A percentile compares a stretch with the other conserved stretches of the same genome.
Evolutionary conservation across 2,329 filamentous ascomycete species (phyloP).

Genomic region (Clonostachys solani): DNA sequence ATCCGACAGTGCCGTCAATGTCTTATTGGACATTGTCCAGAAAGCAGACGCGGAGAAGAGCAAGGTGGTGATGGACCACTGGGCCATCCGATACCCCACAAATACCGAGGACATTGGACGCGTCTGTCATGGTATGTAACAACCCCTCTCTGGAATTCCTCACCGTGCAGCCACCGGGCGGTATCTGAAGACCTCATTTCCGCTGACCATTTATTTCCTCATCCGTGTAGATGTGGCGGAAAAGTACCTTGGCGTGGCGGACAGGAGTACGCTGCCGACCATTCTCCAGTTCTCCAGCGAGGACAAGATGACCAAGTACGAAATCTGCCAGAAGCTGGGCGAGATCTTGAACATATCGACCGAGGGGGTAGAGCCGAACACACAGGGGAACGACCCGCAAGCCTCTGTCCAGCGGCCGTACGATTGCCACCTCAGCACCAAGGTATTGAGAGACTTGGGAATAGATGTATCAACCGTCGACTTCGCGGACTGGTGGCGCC

Average conservation of each 20-base stretch:
- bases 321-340: constrained; percentile 75
- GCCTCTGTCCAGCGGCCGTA: constrained; percentile 75
- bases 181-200: not conserved
- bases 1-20: constrained; percentile 78
- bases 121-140: constrained; percentile 60
- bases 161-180: not conserved
- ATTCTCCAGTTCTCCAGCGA: constrained; percentile 85
- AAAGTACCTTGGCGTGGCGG: constrained; percentile 55
- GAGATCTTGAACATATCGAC: constrained; percentile 74
- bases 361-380: constrained; percentile 63
- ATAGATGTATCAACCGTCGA: constrained; percentile 72
- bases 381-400: constrained; percentile 67
- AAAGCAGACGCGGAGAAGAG: constrained; percentile 62
- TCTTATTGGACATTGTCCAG: constrained; percentile 72
- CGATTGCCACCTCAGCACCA: constrained; percentile 82
- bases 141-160: constrained; percentile 1
- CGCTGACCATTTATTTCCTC: not conserved
- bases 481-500: constrained; percentile 78
- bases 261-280: constrained; percentile 53
- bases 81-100: constrained; percentile 79
- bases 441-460: constrained; percentile 65
- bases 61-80: constrained; percentile 78
- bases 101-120: constrained; percentile 84
- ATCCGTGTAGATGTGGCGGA: constrained; percentile 56
- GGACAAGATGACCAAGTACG: constrained; percentile 83